Percentiles rank a stretch among this genome's conserved stretches.
These are phyloP conservation scores for Candida maris DNA, from an alignment of 805 yeast species.

Conservation along the genomic window DNA sequence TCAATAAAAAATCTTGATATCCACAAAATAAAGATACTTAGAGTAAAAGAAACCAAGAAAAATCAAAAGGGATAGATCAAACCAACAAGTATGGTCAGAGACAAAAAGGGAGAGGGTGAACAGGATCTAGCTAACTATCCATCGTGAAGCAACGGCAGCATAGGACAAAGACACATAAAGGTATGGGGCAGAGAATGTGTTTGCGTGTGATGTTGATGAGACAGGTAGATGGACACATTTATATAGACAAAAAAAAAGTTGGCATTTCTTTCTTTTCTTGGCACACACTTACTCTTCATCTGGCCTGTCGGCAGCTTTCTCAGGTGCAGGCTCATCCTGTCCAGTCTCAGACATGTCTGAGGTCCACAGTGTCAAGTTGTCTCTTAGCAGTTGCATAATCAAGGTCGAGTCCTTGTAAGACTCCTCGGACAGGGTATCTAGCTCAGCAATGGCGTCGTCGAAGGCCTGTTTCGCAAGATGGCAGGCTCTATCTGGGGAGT, in stretches of 20 bases:
- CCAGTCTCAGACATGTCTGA: constrained; percentile 85
- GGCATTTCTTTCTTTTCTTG: too few relatives aligned
- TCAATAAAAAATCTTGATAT: neutral
- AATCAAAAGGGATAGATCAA: constrained; percentile 3
- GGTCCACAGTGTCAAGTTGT: constrained; percentile 97
- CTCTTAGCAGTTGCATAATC: constrained; percentile 98
- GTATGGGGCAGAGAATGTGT: constrained; percentile 4
- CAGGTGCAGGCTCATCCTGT: constrained; percentile 49
- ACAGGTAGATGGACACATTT: constrained; percentile 14
- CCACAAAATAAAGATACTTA: constrained; percentile 1
- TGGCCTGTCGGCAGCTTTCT: constrained; percentile 31
- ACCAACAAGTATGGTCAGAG: constrained; percentile 3
- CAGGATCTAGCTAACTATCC: constrained; percentile 21
- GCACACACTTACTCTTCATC: constrained; percentile 26
- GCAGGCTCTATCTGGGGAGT: constrained; percentile 98
- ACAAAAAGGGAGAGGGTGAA: constrained; percentile 10
- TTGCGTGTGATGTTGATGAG: neutral
- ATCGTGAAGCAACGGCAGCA: constrained; percentile 23
- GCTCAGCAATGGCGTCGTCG: constrained; percentile 98
- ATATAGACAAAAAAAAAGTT: constrained; percentile 24
- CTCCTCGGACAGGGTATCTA: constrained; percentile 96
- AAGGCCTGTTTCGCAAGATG: constrained; percentile 98
- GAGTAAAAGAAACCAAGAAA: constrained; percentile 8
- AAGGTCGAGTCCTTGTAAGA: constrained; percentile 97
- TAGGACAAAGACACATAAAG: constrained; percentile 13